Evolutionary conservation across 106 monocot genomes (phyloP).

Genomic region (Dendrobium chrysotoxum): DNA sequence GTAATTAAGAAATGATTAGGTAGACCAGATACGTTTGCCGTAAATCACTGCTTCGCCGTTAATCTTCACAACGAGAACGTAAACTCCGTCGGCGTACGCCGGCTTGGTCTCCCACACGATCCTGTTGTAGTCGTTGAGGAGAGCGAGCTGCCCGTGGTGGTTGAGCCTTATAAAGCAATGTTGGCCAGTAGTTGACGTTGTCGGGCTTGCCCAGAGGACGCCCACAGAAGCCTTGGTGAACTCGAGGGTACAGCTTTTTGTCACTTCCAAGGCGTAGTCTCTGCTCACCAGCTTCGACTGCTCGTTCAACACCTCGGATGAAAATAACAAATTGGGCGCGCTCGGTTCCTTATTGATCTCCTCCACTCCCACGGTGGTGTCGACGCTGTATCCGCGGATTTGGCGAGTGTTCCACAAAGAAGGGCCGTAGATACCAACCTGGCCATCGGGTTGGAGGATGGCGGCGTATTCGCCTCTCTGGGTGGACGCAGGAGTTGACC

Average conservation of each 20-base stretch:
- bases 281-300: neutral
- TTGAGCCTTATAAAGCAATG: constrained; percentile 2
- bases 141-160: neutral
- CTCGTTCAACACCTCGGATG: neutral
- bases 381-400: neutral
- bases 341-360: neutral
- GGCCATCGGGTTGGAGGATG: constrained; percentile 2
- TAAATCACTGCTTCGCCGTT: neutral
- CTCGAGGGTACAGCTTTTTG: neutral
- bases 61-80: constrained; percentile 3
- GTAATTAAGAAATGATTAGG: no score
- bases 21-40: neutral
- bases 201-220: neutral
- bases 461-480: neutral
- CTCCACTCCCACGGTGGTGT: neutral
- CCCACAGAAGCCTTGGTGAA: neutral
- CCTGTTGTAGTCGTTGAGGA: neutral
- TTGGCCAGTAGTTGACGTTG: neutral
- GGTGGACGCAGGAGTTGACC: neutral
- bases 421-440: neutral
- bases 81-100: neutral
- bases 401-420: neutral
- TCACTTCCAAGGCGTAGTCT: neutral
- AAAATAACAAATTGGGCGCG: neutral
- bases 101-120: neutral